Base-by-base conservation (phyloP, 345 rosid genomes). In the Euphorbia tirucalli region DNA sequence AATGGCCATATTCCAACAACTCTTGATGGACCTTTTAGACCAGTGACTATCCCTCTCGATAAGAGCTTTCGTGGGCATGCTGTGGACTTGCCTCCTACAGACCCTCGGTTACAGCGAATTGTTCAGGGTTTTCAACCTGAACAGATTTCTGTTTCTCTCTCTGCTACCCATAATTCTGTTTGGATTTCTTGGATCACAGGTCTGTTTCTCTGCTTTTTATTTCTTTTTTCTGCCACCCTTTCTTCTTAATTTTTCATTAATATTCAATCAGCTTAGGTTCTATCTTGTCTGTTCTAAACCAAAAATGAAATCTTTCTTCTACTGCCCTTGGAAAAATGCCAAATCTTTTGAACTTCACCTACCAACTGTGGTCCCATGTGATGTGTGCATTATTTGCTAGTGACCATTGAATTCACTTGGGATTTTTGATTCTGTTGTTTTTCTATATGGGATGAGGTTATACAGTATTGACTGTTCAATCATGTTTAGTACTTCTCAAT, bases 101-200 rank as follows among this genome's bases (percentile, higher is more conserved):
- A 90, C 73, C 89, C 85, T 54, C 85, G 88, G 11, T 78, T 90
- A 49, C 79, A 74, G 55, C 66, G 85, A 74, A 75, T 74, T 7
- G 85, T 43, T 57, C 9, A 30, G 24, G 82, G 82, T 28, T 85
- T 88, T 71, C 71, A 65, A 77, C 99, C 97, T 18, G 87, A 90
- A 61, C 97, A 92, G 71, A 82, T 95, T 71, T 88, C 91, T 0
- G 69, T 95, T 73, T 90, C 99, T 61, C 92, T 95, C 22, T 90
- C 97, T 52, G 68, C 85, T 31, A 75, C 62, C 61, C 74, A 81
- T 79, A 80, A 86, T 79, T 89, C 97, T 2, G 84, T 85, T 43
- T 90, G 92, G 96, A 76, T 92, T 65, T 94, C 99, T 63, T 94
- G 99, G 99, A 75, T 92, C 77, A 92, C 99, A 79, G 97, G 97